Base-by-base conservation (phyloP, 148 eudicot genomes). In the Cornus suecica region DNA sequence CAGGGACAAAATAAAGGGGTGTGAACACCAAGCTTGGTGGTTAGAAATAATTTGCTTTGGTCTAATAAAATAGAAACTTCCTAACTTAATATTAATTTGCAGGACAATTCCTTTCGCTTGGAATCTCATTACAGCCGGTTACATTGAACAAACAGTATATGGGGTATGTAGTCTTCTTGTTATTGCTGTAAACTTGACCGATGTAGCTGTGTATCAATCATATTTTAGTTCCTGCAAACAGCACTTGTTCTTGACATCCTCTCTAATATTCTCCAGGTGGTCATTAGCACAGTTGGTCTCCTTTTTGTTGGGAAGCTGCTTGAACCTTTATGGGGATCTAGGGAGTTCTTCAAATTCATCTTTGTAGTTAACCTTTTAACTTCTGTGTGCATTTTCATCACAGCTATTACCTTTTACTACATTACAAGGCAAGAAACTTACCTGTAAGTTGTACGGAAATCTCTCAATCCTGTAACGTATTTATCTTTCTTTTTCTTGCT, bases 61-160 rank as follows among this genome's bases (percentile, higher is more conserved):
- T 13, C n/a, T 28, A 58, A 23, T 75, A 31, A 24, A 27, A 45
- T 69, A 31, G 71, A 52, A 51, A 51, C 37, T 51, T 28, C 20
- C 62, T 58, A 18, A 54, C 65, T 65, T 10, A 18, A 74, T 65
- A 24, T 56, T 67, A 66, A 16, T 30, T 80, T 81, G 80, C 78
- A 95, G 99, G 88, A 95, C 99, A 2, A 95, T 95, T 80, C 99
- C 99, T 65, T 95, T 95, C 82, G 99, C 87, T 62, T 95, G 99
- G 99, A 95, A 95, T 77, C 99, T 95, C 71, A 37, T 95, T 72
- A 95, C 99, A 72, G 97, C 97, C 42, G 97, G 97, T 60, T 95
- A 95, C 82, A 54, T 87, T 76, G 99, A 95, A 84, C 97, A 91
- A 76, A 82, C 99, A 73, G 51, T 92, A 71, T 71, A 87, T 80